These are phyloP conservation scores for Linnemannia zychae DNA, from an alignment of 192 early-diverging fungal genomes.

Conservation along the genomic window DNA sequence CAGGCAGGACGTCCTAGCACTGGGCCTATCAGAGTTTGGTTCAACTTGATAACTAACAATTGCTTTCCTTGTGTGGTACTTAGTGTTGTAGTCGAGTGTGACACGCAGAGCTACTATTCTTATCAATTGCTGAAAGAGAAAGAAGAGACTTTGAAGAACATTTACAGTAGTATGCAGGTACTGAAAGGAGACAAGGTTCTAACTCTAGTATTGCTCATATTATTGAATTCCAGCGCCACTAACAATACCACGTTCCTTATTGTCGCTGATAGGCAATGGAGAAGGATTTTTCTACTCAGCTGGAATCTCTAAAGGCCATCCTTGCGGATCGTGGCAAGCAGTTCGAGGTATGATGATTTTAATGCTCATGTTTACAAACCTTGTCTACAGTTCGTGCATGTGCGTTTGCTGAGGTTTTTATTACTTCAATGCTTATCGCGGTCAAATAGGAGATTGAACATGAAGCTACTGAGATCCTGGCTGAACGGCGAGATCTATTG, in stretches of 20 bases:
- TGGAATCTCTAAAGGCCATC: slow-evolving; percentile 22
- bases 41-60: background rate
- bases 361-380: background rate
- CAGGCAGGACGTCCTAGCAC: no score
- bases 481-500: slow-evolving; percentile 29
- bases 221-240: background rate
- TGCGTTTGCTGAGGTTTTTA: background rate
- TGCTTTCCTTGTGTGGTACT: background rate
- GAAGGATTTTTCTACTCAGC: slow-evolving; percentile 35
- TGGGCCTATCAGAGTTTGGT: background rate
- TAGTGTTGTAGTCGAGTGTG: slow-evolving; percentile 45
- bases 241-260: background rate
- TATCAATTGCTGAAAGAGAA: slow-evolving; percentile 49
- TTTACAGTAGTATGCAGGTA: slow-evolving; percentile 42
- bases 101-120: slow-evolving; percentile 40
- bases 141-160: slow-evolving; percentile 31
- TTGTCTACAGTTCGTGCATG: background rate
- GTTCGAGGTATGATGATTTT: slow-evolving; percentile 19
- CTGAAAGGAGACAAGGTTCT: background rate
- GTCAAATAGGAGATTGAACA: slow-evolving; percentile 26
- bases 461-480: slow-evolving; percentile 27
- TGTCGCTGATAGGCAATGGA: slow-evolving; percentile 26
- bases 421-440: background rate
- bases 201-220: no score
- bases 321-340: slow-evolving; percentile 22